Base-by-base conservation (phyloP, 768 basidiomycete genomes). In the Kwoniella sp. region DNA sequence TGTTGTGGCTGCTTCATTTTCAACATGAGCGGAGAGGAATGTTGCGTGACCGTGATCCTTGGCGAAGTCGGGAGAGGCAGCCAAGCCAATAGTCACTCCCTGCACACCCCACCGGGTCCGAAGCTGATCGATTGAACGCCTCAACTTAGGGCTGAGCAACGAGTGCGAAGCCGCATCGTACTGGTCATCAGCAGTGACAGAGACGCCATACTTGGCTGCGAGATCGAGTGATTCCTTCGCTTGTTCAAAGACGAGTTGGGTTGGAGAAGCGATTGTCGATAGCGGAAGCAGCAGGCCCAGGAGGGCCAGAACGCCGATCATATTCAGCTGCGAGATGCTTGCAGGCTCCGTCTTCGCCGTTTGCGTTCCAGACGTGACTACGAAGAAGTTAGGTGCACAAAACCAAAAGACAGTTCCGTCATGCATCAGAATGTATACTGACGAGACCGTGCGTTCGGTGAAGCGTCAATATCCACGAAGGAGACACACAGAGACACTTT, bases 41-140 rank as follows among this genome's bases (percentile, higher is more conserved):
- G 34, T 3, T 2, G 22, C 20, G 23, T 25, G 50, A 11, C 20
- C 29, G 22, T 45, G 13, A 37, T 13, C 15, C 41, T 22, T n/a
- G 31, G 25, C 13, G 54, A 55, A 51, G 4, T 61, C 48, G 3
- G 65, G 53, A 5, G 65, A 60, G 31, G 58, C 65, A 11, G 37
- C 59, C 25, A 66, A 45, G 20, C 53, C 65, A 15, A 66, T 52
- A 4, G 58, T 50, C n/a, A 66, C 29, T 2, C 65, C 65, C 28
- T 52, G 47, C 3, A 59, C 58, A 2, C 38, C 63, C 57, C 58
- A 65, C 47, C 56, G 53, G 30, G n/a, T 17, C 41, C 63, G 38
- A 5, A 65, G 38, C 4, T 47, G 1, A 15, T 65, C 63, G 38
- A 65, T 65, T 5, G 25, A 50, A 2, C 41, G 2, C 11, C 23